Evolutionary conservation across 345 rosid genomes (phyloP).

Genomic region (Atalantia buxifolia): DNA sequence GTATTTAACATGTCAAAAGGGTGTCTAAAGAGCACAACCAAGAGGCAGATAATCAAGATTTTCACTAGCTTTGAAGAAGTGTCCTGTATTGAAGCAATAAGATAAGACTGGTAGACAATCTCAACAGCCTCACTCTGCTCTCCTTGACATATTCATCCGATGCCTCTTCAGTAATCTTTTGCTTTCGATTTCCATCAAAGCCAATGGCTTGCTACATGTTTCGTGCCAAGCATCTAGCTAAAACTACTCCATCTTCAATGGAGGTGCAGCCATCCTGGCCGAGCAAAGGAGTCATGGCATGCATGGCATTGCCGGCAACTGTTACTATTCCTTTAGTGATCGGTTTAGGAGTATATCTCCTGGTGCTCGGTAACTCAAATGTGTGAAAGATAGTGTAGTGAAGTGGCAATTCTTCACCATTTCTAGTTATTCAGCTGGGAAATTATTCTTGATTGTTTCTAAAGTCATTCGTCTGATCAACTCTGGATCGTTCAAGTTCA

Average conservation of each 20-base stretch:
- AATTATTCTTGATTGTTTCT: conserved; percentile 20
- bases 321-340: conserved; percentile 39
- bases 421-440: conserved; percentile 25
- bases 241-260: conserved; percentile 50
- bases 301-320: conserved; percentile 59
- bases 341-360: conserved; percentile 32
- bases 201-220: conserved; percentile 6
- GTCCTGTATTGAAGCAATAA: background rate
- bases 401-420: conserved; percentile 36
- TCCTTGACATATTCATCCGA: conserved; percentile 36
- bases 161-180: conserved; percentile 22
- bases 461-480: conserved; percentile 21
- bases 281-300: conserved; percentile 48
- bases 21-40: background rate
- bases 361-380: conserved; percentile 40
- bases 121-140: background rate
- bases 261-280: conserved; percentile 55
- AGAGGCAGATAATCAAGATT: background rate
- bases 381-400: conserved; percentile 29
- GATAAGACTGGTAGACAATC: background rate
- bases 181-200: no score
- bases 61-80: background rate
- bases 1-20: background rate
- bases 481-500: conserved; percentile 25
- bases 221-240: conserved; percentile 44